Evolutionary conservation across 2,329 filamentous ascomycete species (phyloP), one percentile per base, ranked within the genome.

Genomic region (Colletotrichum sp.): DNA sequence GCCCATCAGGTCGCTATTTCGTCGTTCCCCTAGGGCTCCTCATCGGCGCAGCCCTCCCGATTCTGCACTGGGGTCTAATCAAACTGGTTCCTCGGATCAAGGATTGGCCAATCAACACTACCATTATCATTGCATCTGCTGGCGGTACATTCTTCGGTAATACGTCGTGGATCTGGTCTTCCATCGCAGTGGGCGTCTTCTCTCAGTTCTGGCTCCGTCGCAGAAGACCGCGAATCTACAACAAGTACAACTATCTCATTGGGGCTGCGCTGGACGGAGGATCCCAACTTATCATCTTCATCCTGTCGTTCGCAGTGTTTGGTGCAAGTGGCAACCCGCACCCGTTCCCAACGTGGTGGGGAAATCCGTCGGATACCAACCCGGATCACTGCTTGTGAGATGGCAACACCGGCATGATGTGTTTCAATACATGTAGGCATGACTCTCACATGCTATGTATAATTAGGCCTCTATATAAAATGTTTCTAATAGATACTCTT

Each of bases 11-110:
- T 1, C 81, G 80, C 18, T 88, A 87, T 75, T 79, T 83, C 64
- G 68, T 79, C 78, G 82, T 88, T 1, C 85, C 86, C 1, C 78
- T 88, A 12, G 80, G 83, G 10, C 83, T 87, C 64, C 80, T 87
- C 1, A 65, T 89, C 26, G 88, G 88, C 36, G 86, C 88, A 75
- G 44, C 84, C 15, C 81, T 85, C 1, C 88, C 88, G 0, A 13
- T 88, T 18, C 36, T 79, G n/a, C 79, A 80, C 78, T 81, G 81
- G 70, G 80, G 81, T 39, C 82, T 83, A 28, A 81, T 82, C 6
- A 80, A 80, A 26, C 39, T 77, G 2, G 68, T 78, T 18, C 83
- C 76, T 16, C 65, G 74, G 1, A 30, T 85, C 60, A 70, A 80
- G 62, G 82, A 85, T 72, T 76, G 70, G 74, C 76, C 69, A 5